Base-by-base conservation (phyloP, 495 filamentous ascomycete genomes). In the Geoglossum glabrum region DNA sequence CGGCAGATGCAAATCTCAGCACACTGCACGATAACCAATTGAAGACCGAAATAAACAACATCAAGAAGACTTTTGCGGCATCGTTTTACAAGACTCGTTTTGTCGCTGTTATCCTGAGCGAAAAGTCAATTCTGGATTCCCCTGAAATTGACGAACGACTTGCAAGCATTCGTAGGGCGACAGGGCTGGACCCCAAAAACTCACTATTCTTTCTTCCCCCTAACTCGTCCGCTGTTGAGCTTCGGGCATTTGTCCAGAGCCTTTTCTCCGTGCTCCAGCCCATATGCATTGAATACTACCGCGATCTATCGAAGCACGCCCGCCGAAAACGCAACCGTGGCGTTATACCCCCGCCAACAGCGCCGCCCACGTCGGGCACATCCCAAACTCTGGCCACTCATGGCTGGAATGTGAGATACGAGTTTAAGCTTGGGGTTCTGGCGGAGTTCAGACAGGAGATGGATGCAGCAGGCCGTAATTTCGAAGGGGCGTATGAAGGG, bases 391-490 rank as follows among this genome's bases (percentile, higher is more conserved):
- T 95, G 21, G 85, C 87, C n/a, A 74, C 80, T 11, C 83, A 86
- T 57, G 87, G 85, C 4, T 96, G 90, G 90, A 87, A 83, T 66
- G 81, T 87, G 23, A 83, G 90, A 1, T 95, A 94, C 65, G 90
- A 96, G 63, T 88, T 90, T 71, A 96, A 96, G 64, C 76, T 87
- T 28, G 90, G 86, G 8, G 73, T 93, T 0, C 86, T 95, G 64
- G 87, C 90, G 33, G 88, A 95, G 65, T 95, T 87, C 60, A 79
- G 90, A 13, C 83, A 87, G 64, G 90, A 96, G 64, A 86, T 90
- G 78, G 89, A 95, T 63, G 80, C 77, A 30, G 89, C 90, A 0
- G 72, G 82, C 54, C 78, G 86, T 31, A 88, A 85, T 56, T 95
- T 85, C 61, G 85, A 89, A 62, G 80, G 81, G 64, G 86, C 87